phyloP scores from a whole-genome alignment of 2,329 filamentous ascomycete genomes.

The Fusarium siculi region DNA sequence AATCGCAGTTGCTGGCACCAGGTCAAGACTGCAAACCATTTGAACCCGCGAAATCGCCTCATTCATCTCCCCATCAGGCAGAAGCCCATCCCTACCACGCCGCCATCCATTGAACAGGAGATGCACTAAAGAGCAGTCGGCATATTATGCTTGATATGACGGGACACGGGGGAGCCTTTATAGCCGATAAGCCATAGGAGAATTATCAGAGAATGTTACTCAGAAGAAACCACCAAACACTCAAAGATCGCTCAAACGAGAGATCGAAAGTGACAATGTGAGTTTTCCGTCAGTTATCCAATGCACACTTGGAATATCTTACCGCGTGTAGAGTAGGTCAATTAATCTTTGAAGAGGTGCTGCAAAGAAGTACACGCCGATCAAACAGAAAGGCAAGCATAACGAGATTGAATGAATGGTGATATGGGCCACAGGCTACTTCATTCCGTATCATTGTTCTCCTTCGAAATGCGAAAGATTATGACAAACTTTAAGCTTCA shows the following conservation, averaged over 20 bases:
- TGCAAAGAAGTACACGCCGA: too few species aligned
- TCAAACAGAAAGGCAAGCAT: too few species aligned
- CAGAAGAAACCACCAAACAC: accelerated
- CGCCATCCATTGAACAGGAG: background rate
- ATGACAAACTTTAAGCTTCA: background rate
- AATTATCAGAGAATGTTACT: background rate
- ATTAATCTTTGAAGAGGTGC: too few species aligned
- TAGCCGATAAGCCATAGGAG: background rate
- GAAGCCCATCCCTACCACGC: accelerated
- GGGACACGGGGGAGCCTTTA: background rate
- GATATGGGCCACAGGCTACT: too few species aligned
- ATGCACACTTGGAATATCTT: background rate
- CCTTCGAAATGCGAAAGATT: background rate
- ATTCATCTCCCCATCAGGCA: background rate
- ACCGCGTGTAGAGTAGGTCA: accelerated
- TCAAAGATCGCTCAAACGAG: background rate
- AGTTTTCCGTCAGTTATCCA: background rate
- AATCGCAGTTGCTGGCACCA: background rate
- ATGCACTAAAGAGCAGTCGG: background rate
- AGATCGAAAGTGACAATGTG: background rate
- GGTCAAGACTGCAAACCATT: too few species aligned
- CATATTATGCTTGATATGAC: accelerated
- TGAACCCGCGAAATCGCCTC: accelerated
- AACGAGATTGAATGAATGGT: background rate
- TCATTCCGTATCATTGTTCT: background rate